phyloP scores from a whole-genome alignment of 192 early-diverging fungal species.

The Backusella macrospora region DNA sequence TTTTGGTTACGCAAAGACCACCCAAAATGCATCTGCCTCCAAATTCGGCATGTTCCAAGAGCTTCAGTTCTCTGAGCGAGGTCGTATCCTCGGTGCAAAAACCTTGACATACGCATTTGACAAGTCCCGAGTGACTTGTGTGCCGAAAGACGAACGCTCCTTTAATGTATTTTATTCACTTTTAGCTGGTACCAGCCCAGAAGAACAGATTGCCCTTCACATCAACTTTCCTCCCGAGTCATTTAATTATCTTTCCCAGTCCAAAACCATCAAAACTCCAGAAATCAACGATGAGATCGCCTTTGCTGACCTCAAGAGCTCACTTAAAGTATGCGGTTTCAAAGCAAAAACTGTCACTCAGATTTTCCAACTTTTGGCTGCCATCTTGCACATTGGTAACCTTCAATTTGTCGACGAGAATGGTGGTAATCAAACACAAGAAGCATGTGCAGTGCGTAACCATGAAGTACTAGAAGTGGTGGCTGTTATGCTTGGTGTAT shows the following conservation, averaged over 20 bases:
- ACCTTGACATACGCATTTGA: conserved; percentile 72
- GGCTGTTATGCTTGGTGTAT: conserved; percentile 82
- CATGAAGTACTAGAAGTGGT: conserved; percentile 70
- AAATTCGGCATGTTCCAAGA: conserved; percentile 86
- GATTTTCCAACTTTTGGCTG: conserved; percentile 85
- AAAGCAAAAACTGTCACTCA: conserved; percentile 70
- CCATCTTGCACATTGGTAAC: conserved; percentile 89
- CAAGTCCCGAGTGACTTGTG: conserved; percentile 58
- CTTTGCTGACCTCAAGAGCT: conserved; percentile 66
- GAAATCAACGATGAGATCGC: conserved; percentile 55
- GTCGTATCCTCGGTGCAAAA: conserved; percentile 86
- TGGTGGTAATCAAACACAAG: conserved; percentile 64
- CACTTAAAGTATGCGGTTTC: conserved; percentile 66
- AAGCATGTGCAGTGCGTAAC: conserved; percentile 78
- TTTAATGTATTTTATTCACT: conserved; percentile 87
- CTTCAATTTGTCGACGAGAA: conserved; percentile 73
- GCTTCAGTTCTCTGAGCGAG: conserved; percentile 84
- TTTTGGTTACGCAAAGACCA: conserved; percentile 75
- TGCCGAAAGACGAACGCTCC: conserved; percentile 67
- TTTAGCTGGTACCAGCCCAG: conserved; percentile 63
- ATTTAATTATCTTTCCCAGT: conserved; percentile 48
- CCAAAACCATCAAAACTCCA: conserved; percentile 36
- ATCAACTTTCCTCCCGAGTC: conserved; percentile 56
- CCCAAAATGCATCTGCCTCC: conserved; percentile 69
- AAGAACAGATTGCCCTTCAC: conserved; percentile 68